phyloP scores from a whole-genome alignment of 2,329 filamentous ascomycete species.

The Elsinoe batatas region DNA sequence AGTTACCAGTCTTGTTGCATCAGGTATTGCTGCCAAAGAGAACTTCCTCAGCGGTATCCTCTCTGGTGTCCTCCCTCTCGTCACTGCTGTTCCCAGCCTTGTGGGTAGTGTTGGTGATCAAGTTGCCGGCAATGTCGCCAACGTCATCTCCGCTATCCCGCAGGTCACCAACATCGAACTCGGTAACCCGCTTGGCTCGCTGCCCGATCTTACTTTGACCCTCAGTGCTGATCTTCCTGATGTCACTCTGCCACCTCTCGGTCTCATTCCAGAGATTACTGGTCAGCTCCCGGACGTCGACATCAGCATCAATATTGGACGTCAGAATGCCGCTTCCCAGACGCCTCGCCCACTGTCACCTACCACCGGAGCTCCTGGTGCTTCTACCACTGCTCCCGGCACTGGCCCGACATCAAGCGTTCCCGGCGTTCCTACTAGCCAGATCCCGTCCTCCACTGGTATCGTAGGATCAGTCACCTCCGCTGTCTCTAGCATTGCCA shows the following conservation, averaged over 20 bases:
- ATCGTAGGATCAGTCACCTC: neutral
- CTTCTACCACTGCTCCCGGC: neutral
- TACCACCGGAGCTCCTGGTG: neutral
- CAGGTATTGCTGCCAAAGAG: neutral
- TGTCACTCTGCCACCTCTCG: neutral
- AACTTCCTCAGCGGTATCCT: neutral
- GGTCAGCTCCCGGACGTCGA: neutral
- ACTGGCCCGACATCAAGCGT: neutral
- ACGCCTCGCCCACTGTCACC: neutral
- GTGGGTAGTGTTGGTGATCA: neutral
- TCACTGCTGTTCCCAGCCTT: neutral
- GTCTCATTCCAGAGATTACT: slow-evolving; percentile 2
- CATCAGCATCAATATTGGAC: slow-evolving; percentile 7
- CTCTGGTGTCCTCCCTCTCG: neutral
- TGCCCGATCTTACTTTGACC: slow-evolving; percentile 1
- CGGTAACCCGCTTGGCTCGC: slow-evolving; percentile 1
- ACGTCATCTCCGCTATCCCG: neutral
- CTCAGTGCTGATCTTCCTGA: slow-evolving; percentile 4
- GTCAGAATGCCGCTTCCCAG: neutral
- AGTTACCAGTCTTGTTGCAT: neutral
- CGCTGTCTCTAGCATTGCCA: neutral
- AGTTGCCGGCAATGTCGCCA: neutral
- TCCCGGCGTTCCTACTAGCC: neutral
- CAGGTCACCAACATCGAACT: slow-evolving; percentile 1
- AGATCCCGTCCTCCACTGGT: neutral